Conservation (phyloP, 257 asterid genomes). For the Eucommia ulmoides region DNA sequence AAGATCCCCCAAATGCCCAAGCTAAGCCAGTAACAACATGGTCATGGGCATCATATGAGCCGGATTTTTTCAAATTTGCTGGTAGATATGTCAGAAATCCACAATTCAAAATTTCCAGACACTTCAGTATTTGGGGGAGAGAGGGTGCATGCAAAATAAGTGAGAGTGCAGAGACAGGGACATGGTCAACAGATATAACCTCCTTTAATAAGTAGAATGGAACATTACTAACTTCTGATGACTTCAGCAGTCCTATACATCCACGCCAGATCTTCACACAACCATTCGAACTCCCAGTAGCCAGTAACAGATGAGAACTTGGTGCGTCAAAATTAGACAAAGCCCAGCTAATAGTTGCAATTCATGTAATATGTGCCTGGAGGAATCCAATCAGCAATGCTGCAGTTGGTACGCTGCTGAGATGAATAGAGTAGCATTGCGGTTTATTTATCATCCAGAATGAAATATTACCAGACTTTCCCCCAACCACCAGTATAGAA, state of each 20-base stretch:
- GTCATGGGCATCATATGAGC: conserved; percentile 52
- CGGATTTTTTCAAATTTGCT: conserved; percentile 31
- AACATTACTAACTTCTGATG: conserved; percentile 37
- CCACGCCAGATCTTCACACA: conserved; percentile 85
- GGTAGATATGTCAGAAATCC: conserved; percentile 37
- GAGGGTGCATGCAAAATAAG: conserved; percentile 34
- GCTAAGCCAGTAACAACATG: conserved; percentile 75
- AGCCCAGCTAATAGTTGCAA: conserved; percentile 64
- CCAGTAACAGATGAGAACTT: conserved; percentile 38
- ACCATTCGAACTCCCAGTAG: conserved; percentile 79
- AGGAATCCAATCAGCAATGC: conserved; percentile 45
- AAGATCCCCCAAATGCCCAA: conserved; percentile 79
- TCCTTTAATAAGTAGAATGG: conserved; percentile 52
- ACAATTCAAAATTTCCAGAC: conserved; percentile 67
- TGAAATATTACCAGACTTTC: conserved; percentile 62
- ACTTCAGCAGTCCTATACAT: conserved; percentile 34
- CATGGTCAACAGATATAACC: conserved; percentile 46
- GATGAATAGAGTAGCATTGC: conserved; percentile 39
- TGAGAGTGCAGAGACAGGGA: conserved; percentile 45
- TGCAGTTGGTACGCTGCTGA: conserved; percentile 14
- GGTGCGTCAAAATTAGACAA: conserved; percentile 31
- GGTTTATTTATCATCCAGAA: conserved; percentile 68
- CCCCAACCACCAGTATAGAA: conserved; percentile 78
- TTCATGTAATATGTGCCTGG: conserved; percentile 64
- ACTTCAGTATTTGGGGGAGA: conserved; percentile 37